Evolutionary conservation across 495 filamentous ascomycete species (phyloP), one percentile per base, ranked within the genome.

Genomic region (Aspergillus homomorphus): DNA sequence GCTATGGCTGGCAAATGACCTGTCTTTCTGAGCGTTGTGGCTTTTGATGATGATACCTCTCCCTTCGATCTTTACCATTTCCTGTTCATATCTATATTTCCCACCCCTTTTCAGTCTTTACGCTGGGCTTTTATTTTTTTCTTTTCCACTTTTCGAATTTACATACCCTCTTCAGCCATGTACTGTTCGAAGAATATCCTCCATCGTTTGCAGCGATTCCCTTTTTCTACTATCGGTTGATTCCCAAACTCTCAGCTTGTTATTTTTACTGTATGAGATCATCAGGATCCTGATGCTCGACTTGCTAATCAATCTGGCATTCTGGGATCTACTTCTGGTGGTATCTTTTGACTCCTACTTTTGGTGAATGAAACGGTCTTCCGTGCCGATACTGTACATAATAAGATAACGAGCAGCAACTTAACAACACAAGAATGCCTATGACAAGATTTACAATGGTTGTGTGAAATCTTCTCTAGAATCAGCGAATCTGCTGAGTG

Each of bases 1-100:
- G 52, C 46, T 61, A 55, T 65, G 52, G 49, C 64, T 51, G 53
- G 55, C 55, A 45, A 56, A 68, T 69, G 64, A 66, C 64, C 62
- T 69, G 62, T 65, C 60, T 69, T 64, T 56, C 66, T 66, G 63
- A 73, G 72, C 71, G 69, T 72, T 70, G 56, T 53, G 54, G 59
- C 55, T 57, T 60, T 60, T 68, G 63, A 58, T 72, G 68, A 72
- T 60, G 69, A 74, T 69, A 73, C 67, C 55, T 62, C 59, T 58
- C 24, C 38, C 50, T 62, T 59, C 48, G 64, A 46, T 66, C 63
- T 61, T 64, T 64, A 30, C 33, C 59, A 53, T 54, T 54, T 26
- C 21, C 28, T 51, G 48, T 51, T 18, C 18, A 51, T 51, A 51
- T 33, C 48, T 51, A 4, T 16, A 50, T 16, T 21, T 16, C 21